These are phyloP conservation scores for Ustilago esculenta DNA, from an alignment of 1,284 basidiomycete genomes.

Conservation along the genomic window DNA sequence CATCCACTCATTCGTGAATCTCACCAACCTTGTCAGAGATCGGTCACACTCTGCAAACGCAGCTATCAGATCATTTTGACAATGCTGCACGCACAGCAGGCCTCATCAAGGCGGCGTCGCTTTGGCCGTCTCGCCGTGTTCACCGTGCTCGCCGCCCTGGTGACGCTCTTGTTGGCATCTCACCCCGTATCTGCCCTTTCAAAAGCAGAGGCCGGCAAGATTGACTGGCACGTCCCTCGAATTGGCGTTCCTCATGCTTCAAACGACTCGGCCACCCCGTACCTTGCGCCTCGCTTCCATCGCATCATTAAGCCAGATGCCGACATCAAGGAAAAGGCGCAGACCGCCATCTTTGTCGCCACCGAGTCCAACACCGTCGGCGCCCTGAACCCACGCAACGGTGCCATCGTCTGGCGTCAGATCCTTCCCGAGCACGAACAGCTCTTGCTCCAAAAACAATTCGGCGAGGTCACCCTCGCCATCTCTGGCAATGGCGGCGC, in stretches of 20 bases:
- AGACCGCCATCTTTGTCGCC: constrained; percentile 75
- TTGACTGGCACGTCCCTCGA: constrained; percentile 52
- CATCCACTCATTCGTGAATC: no score
- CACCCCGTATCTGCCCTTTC: constrained; percentile 24
- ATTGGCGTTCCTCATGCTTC: constrained; percentile 47
- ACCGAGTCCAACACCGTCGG: constrained; percentile 83
- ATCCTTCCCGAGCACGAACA: constrained; percentile 78
- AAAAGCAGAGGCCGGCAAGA: constrained; percentile 44
- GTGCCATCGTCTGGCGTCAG: constrained; percentile 84
- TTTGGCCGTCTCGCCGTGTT: constrained; percentile 13
- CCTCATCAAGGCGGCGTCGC: constrained; percentile 18
- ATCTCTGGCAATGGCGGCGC: constrained; percentile 81
- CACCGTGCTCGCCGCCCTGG: constrained; percentile 20
- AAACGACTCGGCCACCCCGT: constrained; percentile 35
- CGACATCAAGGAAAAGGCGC: constrained; percentile 62
- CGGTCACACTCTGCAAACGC: not conserved
- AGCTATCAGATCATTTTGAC: not conserved
- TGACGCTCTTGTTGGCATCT: constrained; percentile 14
- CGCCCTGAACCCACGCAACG: constrained; percentile 77
- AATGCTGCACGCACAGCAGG: constrained; percentile 22
- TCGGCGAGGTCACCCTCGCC: constrained; percentile 70
- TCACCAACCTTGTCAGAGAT: not conserved
- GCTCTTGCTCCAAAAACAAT: constrained; percentile 75
- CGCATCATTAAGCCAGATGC: constrained; percentile 62
- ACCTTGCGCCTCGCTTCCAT: constrained; percentile 63